Evolutionary conservation across 2,329 filamentous ascomycete genomes (phyloP), one percentile per base, ranked within the genome.

Genomic region (Colletotrichum orbiculare): DNA sequence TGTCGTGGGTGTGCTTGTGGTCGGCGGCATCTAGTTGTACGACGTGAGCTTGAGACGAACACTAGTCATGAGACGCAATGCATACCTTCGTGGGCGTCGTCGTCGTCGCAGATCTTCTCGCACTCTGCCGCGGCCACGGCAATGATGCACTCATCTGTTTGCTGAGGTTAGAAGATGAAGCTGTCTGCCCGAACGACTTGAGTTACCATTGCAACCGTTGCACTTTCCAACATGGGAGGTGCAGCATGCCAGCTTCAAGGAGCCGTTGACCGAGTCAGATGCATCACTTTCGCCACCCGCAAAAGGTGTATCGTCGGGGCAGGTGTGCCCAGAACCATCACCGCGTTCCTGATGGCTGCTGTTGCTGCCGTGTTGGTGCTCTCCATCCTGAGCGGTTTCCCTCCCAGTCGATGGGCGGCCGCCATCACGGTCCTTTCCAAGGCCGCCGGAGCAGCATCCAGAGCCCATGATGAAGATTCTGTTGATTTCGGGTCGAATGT

Each of bases 141-240:
- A 37, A 71, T 50, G 65, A 76, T 75, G 55, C 75, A 76, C 46
- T 74, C 73, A 45, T 75, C 75, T 76, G 54, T 39, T 10, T 1
- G 10, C 42, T n/a, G n/a, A n/a, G 33, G 41, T 68, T 8, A 68
- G 55, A 48, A 11, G 17, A 57, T 12, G 13, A 13, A 15, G 10
- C 15, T 12, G 17, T 45, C 11, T 15, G 11, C 33, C 17, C 10
- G 12, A 38, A 12, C 11, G 34, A 12, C 25, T 25, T 5, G 17
- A 17, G 5, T 42, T 54, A 74, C 73, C 70, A 43, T 73, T 66
- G 54, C 73, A 74, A 33, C 17, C 17, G 17, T 67, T 25, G 25
- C 25, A 25, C 25, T 25, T 61, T 58, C 74, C 72, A n/a, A 71
- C 71, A 41, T 71, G 67, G 46, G 67, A 64, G 55, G 65, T 68